phyloP scores from a whole-genome alignment of 306 rosid species.

The Benincasa hispida region DNA sequence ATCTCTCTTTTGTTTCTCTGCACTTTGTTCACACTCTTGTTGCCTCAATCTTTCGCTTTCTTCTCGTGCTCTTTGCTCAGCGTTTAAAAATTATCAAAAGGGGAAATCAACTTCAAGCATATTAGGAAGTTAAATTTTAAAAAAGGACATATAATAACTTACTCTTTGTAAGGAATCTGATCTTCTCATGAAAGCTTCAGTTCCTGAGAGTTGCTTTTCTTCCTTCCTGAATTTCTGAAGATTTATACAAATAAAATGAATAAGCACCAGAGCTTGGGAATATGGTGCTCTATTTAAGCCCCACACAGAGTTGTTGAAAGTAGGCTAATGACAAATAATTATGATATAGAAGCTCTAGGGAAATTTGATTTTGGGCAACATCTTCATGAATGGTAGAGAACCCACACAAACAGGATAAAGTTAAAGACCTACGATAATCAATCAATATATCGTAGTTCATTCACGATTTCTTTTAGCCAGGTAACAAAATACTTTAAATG shows the following conservation, averaged over 20 bases:
- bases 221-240: slow-evolving; percentile 89
- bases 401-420: background rate
- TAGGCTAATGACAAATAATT: background rate
- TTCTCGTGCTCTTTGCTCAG: slow-evolving; percentile 97
- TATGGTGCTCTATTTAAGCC: too few relatives aligned
- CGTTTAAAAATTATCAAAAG: slow-evolving; percentile 25
- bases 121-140: background rate
- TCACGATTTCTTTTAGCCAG: background rate
- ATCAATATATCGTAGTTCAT: background rate
- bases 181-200: slow-evolving; percentile 87
- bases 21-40: slow-evolving; percentile 83
- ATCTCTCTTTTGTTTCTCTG: slow-evolving; percentile 84
- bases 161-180: slow-evolving; percentile 81
- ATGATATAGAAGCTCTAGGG: background rate
- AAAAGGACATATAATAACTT: slow-evolving; percentile 19
- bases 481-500: background rate
- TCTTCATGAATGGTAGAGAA: background rate
- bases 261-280: too few relatives aligned
- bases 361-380: background rate
- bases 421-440: background rate
- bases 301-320: background rate
- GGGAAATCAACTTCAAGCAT: slow-evolving; percentile 50
- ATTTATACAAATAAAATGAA: slow-evolving; percentile 7
- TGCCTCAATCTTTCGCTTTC: slow-evolving; percentile 88
- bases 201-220: slow-evolving; percentile 70